Evolutionary conservation across 352 stramenopile species (phyloP).

Genomic region (Pythium folliculosum): DNA sequence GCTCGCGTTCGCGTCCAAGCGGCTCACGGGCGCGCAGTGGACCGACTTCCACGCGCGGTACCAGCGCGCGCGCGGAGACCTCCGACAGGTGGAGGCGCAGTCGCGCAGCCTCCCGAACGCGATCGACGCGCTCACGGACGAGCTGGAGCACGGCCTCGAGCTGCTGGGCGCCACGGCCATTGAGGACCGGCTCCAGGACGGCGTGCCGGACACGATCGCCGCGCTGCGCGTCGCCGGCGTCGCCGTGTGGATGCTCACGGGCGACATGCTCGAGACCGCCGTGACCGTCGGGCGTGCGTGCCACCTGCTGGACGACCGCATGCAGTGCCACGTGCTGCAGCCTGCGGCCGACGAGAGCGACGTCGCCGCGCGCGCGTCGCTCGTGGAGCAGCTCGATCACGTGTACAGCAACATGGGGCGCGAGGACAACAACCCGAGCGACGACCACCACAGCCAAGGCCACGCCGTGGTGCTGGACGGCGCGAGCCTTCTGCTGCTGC

Average conservation of each 20-base stretch:
- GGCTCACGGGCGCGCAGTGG: conserved; percentile 50
- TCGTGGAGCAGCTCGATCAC: conserved; percentile 27
- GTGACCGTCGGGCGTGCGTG: conserved; percentile 87
- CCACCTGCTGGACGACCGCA: conserved; percentile 88
- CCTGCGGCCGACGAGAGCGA: conserved; percentile 36
- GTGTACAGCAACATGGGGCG: background rate
- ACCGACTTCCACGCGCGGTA: conserved; percentile 65
- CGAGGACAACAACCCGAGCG: background rate
- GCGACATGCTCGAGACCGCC: conserved; percentile 87
- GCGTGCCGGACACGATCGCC: conserved; percentile 78
- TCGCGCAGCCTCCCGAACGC: conserved; percentile 49
- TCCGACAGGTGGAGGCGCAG: conserved; percentile 69
- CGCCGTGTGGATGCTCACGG: conserved; percentile 82
- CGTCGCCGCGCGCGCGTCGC: conserved; percentile 22
- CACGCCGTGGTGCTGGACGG: conserved; percentile 95
- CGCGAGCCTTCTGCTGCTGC: conserved; percentile 78
- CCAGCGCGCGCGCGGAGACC: conserved; percentile 48
- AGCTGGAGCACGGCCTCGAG: conserved; percentile 71
- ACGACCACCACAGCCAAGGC: conserved; percentile 19
- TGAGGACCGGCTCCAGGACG: conserved; percentile 82
- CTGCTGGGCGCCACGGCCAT: conserved; percentile 79
- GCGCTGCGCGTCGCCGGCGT: conserved; percentile 68
- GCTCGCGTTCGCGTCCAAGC: conserved; percentile 74
- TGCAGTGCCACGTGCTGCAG: conserved; percentile 82
- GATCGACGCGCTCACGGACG: conserved; percentile 63